Conservation (phyloP, 2,329 filamentous ascomycete genomes). For the Penicillium sp. region DNA sequence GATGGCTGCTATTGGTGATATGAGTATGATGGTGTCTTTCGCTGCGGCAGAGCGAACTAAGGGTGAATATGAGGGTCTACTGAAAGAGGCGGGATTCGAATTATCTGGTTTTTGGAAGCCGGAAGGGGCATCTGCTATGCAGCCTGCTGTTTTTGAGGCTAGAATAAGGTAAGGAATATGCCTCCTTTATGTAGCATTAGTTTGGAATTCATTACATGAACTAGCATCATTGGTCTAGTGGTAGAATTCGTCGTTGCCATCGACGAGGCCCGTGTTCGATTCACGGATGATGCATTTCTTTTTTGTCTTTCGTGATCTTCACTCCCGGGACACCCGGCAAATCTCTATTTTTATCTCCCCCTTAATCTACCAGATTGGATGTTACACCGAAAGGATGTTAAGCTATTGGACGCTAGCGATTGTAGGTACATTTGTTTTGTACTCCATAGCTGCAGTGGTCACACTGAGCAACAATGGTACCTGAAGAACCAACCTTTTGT, state of each 20-base stretch:
- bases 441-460: neutral
- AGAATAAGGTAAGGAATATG: neutral
- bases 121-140: neutral
- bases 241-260: slow-evolving; percentile 49
- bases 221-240: slow-evolving; percentile 47
- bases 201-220: neutral
- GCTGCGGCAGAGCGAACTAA: no score
- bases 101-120: neutral
- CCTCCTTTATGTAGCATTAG: neutral
- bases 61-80: no score
- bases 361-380: neutral
- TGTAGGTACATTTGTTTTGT: neutral
- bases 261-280: slow-evolving; percentile 50
- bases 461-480: neutral
- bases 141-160: slow-evolving; percentile 1
- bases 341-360: neutral
- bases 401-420: neutral
- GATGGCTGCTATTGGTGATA: no score
- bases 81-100: no score
- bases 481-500: neutral
- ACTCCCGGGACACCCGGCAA: neutral
- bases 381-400: neutral
- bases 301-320: neutral
- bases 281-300: slow-evolving; percentile 39
- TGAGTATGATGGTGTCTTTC: no score